Conservation (phyloP, 23 red algal genomes). For the Gracilaria domingensis region DNA sequence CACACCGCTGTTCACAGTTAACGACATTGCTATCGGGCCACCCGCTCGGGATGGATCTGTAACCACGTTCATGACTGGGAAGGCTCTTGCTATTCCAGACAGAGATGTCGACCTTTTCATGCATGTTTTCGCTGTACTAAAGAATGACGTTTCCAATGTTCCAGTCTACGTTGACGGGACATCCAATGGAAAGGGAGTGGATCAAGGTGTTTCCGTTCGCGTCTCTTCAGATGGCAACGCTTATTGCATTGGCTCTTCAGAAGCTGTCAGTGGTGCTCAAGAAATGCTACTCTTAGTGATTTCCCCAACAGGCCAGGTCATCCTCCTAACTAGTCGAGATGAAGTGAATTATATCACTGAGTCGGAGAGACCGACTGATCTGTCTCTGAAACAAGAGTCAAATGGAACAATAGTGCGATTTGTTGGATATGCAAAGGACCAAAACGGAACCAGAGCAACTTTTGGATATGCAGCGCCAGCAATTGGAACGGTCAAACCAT, state of each 20-base stretch:
- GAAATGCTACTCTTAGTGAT: constrained; percentile 27
- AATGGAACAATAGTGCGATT: constrained; percentile 21
- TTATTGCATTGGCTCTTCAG: constrained; percentile 34
- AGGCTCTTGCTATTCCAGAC: constrained; percentile 50
- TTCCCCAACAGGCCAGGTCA: constrained; percentile 30
- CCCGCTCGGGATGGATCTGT: constrained; percentile 24
- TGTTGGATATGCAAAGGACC: constrained; percentile 16
- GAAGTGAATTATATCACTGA: not conserved
- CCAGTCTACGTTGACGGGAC: constrained; percentile 57
- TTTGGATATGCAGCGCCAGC: not conserved
- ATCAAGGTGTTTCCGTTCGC: constrained; percentile 35
- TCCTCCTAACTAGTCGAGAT: constrained; percentile 13
- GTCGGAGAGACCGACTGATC: constrained; percentile 4
- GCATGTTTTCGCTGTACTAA: constrained; percentile 32
- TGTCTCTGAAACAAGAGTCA: constrained; percentile 8
- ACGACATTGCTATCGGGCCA: constrained; percentile 45
- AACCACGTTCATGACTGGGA: constrained; percentile 36
- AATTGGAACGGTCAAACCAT: constrained; percentile 38
- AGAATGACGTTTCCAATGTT: constrained; percentile 10
- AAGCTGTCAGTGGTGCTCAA: constrained; percentile 1
- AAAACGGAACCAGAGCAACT: constrained; percentile 15
- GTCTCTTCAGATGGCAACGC: constrained; percentile 31
- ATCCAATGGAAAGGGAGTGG: constrained; percentile 26
- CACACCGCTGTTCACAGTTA: constrained; percentile 41
- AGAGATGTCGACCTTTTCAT: constrained; percentile 44